A percentile compares a stretch with the other conserved stretches of the same genome.
Conservation (phyloP, 1,284 basidiomycete species). For the Leccinum subrobustum region DNA sequence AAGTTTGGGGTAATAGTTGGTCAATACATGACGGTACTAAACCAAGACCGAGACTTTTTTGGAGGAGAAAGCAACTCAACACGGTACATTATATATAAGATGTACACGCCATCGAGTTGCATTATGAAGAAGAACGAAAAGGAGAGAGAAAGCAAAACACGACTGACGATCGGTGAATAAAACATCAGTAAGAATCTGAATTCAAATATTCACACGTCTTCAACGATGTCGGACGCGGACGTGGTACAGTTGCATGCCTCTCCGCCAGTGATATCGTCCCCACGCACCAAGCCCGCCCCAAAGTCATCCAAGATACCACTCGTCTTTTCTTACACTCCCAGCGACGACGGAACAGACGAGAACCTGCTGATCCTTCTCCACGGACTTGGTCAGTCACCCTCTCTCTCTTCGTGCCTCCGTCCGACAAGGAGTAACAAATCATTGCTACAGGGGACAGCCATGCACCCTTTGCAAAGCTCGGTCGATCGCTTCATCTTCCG, state of each 20-base stretch:
- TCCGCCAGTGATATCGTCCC: conserved; percentile 17
- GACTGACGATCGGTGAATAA: too few relatives aligned
- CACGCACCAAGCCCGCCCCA: conserved; percentile 54
- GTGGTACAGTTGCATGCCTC: conserved; percentile 22
- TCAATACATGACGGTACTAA: too few relatives aligned
- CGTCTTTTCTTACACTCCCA: conserved; percentile 63
- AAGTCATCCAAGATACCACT: conserved; percentile 45
- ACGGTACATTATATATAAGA: too few relatives aligned
- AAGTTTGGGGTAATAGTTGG: neutral
- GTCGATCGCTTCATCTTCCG: conserved; percentile 73
- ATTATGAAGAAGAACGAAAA: too few relatives aligned
- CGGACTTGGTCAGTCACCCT: conserved; percentile 67
- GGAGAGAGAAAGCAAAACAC: too few relatives aligned
- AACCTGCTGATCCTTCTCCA: conserved; percentile 87
- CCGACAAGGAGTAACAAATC: neutral
- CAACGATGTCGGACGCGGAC: conserved; percentile 22
- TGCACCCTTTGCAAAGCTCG: conserved; percentile 72
- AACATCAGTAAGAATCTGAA: neutral
- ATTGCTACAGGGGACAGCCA: conserved; percentile 75
- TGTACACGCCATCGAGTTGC: too few relatives aligned
- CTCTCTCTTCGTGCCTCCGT: neutral
- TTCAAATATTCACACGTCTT: neutral
- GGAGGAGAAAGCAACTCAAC: too few relatives aligned
- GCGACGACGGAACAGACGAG: conserved; percentile 81
- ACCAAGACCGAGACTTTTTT: too few relatives aligned